Evolutionary conservation across 208 protist species (phyloP).

Genomic region (Acanthamoeba lenticulata): DNA sequence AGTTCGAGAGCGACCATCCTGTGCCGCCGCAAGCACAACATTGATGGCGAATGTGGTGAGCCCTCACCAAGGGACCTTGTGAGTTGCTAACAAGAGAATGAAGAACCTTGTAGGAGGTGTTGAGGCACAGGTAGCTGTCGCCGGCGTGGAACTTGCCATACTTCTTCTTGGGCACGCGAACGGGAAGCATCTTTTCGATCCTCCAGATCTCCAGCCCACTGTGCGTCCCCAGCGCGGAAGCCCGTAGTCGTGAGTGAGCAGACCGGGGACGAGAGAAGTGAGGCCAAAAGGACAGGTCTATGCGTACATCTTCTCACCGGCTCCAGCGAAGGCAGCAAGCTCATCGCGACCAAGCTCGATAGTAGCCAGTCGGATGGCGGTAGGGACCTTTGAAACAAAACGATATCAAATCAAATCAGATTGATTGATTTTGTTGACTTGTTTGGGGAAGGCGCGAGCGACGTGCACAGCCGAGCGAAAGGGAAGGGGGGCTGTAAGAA

Average conservation of each 20-base stretch:
- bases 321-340: not conserved
- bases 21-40: not conserved
- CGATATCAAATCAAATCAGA: not conserved
- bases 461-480: not conserved
- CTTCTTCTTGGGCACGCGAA: slow-evolving; percentile 67
- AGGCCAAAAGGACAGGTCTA: too few relatives aligned
- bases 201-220: slow-evolving; percentile 86
- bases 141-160: slow-evolving; percentile 86
- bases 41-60: not conserved
- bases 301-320: slow-evolving; percentile 50
- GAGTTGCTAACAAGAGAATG: not conserved
- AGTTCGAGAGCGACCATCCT: slow-evolving; percentile 7
- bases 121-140: slow-evolving; percentile 88
- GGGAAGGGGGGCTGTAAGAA: not conserved
- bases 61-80: not conserved
- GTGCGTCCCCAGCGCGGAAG: slow-evolving; percentile 18
- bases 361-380: slow-evolving; percentile 5
- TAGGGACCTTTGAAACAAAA: not conserved
- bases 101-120: slow-evolving; percentile 36
- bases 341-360: slow-evolving; percentile 41
- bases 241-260: not conserved
- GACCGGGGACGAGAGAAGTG: not conserved
- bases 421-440: not conserved
- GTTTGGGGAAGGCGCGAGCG: not conserved
- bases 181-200: slow-evolving; percentile 88